Base-by-base conservation (phyloP, 75 land plant species). In the Pinus taeda region DNA sequence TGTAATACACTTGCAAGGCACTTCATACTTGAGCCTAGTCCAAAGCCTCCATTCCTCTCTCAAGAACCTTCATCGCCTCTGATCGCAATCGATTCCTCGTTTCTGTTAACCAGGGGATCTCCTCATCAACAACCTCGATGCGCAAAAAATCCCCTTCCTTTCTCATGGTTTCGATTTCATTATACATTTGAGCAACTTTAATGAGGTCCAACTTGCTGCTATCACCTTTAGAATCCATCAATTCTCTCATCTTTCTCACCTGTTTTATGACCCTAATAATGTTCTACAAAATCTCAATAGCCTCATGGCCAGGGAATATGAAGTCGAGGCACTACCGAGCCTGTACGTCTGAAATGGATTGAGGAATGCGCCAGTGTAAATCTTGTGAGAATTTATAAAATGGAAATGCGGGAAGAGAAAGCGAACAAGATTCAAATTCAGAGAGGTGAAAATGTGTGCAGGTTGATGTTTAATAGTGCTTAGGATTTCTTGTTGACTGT, bases 21-120 rank as follows among this genome's bases (percentile, higher is more conserved):
- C 89, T 87, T 42, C 93, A 93, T 3, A 97, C 93, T 78, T 97
- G 91, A 30, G 93, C 91, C 78, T 97, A 98, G 75, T 94, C 92
- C 79, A 88, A 77, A 14, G 89, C 90, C 73, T 91, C 91, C 98
- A 97, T 82, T 15, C 98, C 99, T 57, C 85, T 78, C 49, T 94
- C 92, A 39, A 94, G 71, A 6, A 89, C 93, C 75, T 78, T 80
- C 91, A 87, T 89, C 11, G 90, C 98, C 80, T 94, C 95, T n/a
- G 70, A 45, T 33, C 95, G 65, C 36, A 97, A 77, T 82, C 75
- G 76, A 6, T 58, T 74, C 33, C 95, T 97, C 3, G 85, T 62
- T 78, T 94, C 95, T 15, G 79, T 26, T 6, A 96, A 83, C 88
- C 84, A 89, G 0, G 77, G 76, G 17, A 97, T 49, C 80, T 94